A percentile compares a stretch with the other conserved stretches of the same genome.
Conservation (phyloP, 1,139 yeast genomes). For the Candida gigantensis region DNA sequence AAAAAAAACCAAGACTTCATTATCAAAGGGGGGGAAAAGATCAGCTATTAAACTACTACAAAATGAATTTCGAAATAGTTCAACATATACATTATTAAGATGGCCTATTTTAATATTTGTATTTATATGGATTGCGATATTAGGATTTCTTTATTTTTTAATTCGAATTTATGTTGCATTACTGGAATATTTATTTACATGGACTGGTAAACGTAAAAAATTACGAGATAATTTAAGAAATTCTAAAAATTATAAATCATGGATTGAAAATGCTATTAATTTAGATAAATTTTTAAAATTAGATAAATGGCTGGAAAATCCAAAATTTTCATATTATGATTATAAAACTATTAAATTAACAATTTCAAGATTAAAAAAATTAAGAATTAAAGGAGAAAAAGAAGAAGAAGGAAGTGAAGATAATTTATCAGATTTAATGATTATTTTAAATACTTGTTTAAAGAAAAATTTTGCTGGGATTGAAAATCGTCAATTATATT, state of each 20-base stretch:
- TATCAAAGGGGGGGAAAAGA: no score
- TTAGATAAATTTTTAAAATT: conserved; percentile 61
- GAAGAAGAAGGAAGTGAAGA: no score
- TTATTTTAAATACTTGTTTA: conserved; percentile 64
- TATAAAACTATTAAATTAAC: conserved; percentile 58
- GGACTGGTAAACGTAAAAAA: conserved; percentile 59
- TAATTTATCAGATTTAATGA: conserved; percentile 49
- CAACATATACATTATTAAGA: conserved; percentile 55
- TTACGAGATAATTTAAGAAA: conserved; percentile 51
- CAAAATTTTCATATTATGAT: conserved; percentile 69
- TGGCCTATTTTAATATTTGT: conserved; percentile 65
- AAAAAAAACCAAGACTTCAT: no score
- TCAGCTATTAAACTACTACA: conserved; percentile 20
- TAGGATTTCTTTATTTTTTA: conserved; percentile 51
- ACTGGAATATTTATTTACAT: conserved; percentile 57
- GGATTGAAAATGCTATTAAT: conserved; percentile 58
- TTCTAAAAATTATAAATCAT: conserved; percentile 57
- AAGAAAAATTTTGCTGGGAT: conserved; percentile 78
- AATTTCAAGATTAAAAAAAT: conserved; percentile 40
- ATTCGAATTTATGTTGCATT: conserved; percentile 65
- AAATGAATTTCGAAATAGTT: conserved; percentile 48
- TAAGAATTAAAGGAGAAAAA: no score
- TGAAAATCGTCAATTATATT: conserved; percentile 69
- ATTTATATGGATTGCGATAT: conserved; percentile 52
- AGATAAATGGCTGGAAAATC: conserved; percentile 64